Percentiles rank a stretch among this genome's conserved stretches.
phyloP scores from a whole-genome alignment of 129 eudicot genomes.

The Heracleum sosnowskyi region DNA sequence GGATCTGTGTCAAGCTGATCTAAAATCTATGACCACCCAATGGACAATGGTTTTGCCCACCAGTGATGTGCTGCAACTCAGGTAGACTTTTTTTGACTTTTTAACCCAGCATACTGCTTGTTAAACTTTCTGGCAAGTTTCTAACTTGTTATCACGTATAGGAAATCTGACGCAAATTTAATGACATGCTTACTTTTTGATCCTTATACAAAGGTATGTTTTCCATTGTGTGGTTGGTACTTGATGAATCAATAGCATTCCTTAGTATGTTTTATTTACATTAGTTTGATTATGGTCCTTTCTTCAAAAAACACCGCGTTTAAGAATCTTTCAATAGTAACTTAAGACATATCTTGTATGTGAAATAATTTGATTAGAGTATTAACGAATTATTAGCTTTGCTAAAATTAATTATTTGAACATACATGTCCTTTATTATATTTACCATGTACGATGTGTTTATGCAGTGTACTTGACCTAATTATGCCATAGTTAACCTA shows the following conservation, averaged over 20 bases:
- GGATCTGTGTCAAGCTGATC: constrained; percentile 95
- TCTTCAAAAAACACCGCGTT: not conserved
- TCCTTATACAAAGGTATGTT: constrained; percentile 71
- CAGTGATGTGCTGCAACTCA: constrained; percentile 80
- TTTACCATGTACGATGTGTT: not conserved
- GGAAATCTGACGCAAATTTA: constrained; percentile 77
- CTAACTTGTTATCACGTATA: constrained; percentile 17
- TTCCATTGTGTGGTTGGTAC: not conserved
- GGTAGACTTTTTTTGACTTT: constrained; percentile 34
- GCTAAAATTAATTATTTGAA: not conserved
- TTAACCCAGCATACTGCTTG: constrained; percentile 1
- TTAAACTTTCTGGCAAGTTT: constrained; percentile 1
- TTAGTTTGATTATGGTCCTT: not conserved
- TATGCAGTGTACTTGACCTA: not conserved
- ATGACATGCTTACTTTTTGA: constrained; percentile 89
- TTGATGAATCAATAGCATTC: not conserved
- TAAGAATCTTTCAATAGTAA: not conserved
- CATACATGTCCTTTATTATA: not conserved
- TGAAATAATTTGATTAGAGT: not conserved
- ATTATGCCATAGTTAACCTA: not conserved
- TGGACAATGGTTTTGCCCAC: constrained; percentile 95
- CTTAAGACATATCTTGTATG: not conserved
- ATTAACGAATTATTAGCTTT: not conserved
- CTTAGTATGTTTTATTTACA: not conserved
- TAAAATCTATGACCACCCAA: constrained; percentile 62